These are phyloP conservation scores for Nasturtium officinale DNA, from an alignment of 345 rosid genomes.

Conservation along the genomic window DNA sequence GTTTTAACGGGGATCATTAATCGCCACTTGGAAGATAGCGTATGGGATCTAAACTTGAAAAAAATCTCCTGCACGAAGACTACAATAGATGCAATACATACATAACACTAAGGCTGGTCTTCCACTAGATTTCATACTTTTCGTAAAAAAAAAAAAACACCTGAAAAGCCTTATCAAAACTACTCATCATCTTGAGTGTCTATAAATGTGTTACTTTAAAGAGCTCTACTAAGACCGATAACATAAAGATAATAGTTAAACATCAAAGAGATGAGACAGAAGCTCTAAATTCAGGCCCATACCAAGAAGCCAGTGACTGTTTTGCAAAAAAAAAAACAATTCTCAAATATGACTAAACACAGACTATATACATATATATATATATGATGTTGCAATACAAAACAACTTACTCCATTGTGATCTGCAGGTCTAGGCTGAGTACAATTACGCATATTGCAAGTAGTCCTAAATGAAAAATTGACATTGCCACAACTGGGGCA, in stretches of 20 bases:
- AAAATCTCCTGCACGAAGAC: background rate
- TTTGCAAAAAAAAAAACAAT: slow-evolving; percentile 20
- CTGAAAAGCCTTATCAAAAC: background rate
- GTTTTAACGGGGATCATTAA: background rate
- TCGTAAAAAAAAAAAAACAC: background rate
- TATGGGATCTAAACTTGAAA: background rate
- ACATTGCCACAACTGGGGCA: slow-evolving; percentile 98
- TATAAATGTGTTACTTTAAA: background rate
- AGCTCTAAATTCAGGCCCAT: background rate
- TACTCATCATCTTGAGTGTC: slow-evolving; percentile 13
- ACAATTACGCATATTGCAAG: slow-evolving; percentile 98
- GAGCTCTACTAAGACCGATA: slow-evolving; percentile 5
- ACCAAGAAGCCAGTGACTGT: background rate
- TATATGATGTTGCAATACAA: background rate
- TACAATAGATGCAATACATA: background rate
- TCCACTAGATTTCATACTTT: background rate
- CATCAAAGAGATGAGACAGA: slow-evolving; percentile 11
- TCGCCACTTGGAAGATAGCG: background rate
- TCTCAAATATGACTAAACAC: background rate
- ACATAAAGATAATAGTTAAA: background rate
- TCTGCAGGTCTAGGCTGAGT: slow-evolving; percentile 97
- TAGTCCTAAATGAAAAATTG: slow-evolving; percentile 93
- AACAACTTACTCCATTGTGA: slow-evolving; percentile 60
- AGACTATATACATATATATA: background rate
- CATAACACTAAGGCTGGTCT: slow-evolving; percentile 4